Percentiles rank a stretch among this genome's conserved stretches.
These are phyloP conservation scores for Ogataea allantospora DNA, from an alignment of 805 yeast species.

Conservation along the genomic window DNA sequence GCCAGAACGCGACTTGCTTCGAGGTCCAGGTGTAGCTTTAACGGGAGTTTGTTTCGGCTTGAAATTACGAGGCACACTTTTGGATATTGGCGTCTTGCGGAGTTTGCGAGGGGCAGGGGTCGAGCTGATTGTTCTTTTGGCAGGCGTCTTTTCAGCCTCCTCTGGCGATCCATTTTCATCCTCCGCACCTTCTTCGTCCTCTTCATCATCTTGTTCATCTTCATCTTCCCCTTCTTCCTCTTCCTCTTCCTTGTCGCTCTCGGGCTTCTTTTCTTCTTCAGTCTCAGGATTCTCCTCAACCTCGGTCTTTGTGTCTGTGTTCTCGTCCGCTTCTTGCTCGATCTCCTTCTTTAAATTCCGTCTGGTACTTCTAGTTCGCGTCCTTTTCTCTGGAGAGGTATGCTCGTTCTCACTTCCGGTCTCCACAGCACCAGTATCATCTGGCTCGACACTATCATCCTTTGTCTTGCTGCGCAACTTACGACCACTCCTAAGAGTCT, in stretches of 20 bases:
- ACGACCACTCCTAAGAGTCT: conserved; percentile 10
- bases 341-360: conserved; percentile 20
- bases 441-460: conserved; percentile 8
- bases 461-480: conserved; percentile 12
- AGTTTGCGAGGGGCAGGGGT: conserved; percentile 19
- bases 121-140: conserved; percentile 10
- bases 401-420: conserved; percentile 4
- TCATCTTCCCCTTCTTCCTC: conserved; percentile 3
- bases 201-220: conserved; percentile 8
- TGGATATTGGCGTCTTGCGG: conserved; percentile 20
- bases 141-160: conserved; percentile 13
- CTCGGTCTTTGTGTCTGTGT: too few relatives aligned
- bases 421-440: conserved; percentile 2
- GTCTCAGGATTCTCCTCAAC: conserved; percentile 7
- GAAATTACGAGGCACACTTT: conserved; percentile 12
- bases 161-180: conserved; percentile 7
- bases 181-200: conserved; percentile 4
- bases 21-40: conserved; percentile 15
- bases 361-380: conserved; percentile 18
- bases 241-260: conserved; percentile 1
- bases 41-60: conserved; percentile 15
- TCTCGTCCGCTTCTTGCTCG: conserved; percentile 7
- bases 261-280: neutral
- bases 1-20: conserved; percentile 9
- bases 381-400: conserved; percentile 6